Evolutionary conservation across 2,329 filamentous ascomycete genomes (phyloP).

Genomic region (Ploettnerulaceae sp.): DNA sequence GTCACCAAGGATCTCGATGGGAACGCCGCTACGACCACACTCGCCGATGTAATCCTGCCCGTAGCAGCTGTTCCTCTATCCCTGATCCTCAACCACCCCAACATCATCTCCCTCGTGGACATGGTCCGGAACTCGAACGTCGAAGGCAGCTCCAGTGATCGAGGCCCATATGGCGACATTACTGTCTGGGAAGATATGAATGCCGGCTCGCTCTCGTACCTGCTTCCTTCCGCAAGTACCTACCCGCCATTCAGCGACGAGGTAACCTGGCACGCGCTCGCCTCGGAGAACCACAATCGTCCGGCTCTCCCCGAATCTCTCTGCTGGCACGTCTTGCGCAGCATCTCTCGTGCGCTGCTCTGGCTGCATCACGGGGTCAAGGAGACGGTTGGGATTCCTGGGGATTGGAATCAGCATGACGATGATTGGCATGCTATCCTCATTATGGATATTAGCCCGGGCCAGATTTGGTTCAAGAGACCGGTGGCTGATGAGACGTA

Average conservation of each 20-base stretch:
- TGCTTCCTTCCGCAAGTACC: slow-evolving; percentile 33
- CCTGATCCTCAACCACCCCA: slow-evolving; percentile 31
- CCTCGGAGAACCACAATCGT: slow-evolving; percentile 25
- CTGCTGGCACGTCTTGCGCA: slow-evolving; percentile 51
- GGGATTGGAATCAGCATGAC: slow-evolving; percentile 31
- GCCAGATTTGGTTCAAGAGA: slow-evolving; percentile 48
- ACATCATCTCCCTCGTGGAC: slow-evolving; percentile 31
- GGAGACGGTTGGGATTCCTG: slow-evolving; percentile 22
- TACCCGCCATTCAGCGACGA: slow-evolving; percentile 19
- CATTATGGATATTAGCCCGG: slow-evolving; percentile 43
- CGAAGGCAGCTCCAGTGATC: slow-evolving; percentile 7
- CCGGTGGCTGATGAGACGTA: slow-evolving; percentile 46
- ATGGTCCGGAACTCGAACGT: slow-evolving; percentile 21
- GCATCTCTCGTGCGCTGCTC: slow-evolving; percentile 44
- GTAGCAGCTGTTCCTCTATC: slow-evolving; percentile 22
- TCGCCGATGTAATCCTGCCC: slow-evolving; percentile 24
- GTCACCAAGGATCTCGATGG: slow-evolving; percentile 11
- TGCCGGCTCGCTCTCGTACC: slow-evolving; percentile 43
- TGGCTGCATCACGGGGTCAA: slow-evolving; percentile 48
- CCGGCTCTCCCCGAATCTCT: slow-evolving; percentile 45
- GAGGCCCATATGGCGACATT: slow-evolving; percentile 27
- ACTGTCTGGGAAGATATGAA: slow-evolving; percentile 50
- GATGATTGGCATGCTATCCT: slow-evolving; percentile 48
- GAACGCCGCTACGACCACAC: slow-evolving; percentile 15
- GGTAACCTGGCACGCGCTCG: slow-evolving; percentile 23